These are phyloP conservation scores for Anaeromyces robustus DNA, from an alignment of 192 early-diverging fungal species.

Conservation along the genomic window DNA sequence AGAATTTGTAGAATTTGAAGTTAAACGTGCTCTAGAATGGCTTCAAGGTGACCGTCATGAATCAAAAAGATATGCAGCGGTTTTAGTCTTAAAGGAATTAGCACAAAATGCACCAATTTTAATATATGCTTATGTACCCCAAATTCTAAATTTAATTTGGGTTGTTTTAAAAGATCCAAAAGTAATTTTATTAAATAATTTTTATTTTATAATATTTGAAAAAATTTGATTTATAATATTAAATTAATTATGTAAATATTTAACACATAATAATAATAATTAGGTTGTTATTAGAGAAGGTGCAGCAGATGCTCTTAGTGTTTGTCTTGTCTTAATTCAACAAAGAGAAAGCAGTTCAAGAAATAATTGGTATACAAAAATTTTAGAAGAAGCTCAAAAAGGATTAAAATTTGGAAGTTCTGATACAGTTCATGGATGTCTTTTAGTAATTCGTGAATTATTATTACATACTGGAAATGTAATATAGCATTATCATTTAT, in stretches of 20 bases:
- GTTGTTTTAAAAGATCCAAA: constrained; percentile 65
- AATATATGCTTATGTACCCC: constrained; percentile 62
- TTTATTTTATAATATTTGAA: neutral
- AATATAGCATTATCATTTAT: constrained; percentile 3
- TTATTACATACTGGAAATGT: constrained; percentile 67
- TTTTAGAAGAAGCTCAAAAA: constrained; percentile 68
- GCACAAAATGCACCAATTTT: constrained; percentile 62
- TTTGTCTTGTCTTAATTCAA: constrained; percentile 61
- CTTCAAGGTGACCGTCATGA: constrained; percentile 72
- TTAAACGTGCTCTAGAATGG: constrained; percentile 71
- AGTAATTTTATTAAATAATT: constrained; percentile 3
- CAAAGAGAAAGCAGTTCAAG: constrained; percentile 52
- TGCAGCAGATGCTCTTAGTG: constrained; percentile 63
- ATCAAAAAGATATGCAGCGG: constrained; percentile 58
- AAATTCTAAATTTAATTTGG: constrained; percentile 74
- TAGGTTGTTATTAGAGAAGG: constrained; percentile 61
- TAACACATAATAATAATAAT: too few species aligned
- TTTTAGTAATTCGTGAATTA: constrained; percentile 67
- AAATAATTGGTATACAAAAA: constrained; percentile 52
- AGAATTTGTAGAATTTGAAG: constrained; percentile 66
- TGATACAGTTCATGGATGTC: constrained; percentile 71
- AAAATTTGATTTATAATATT: too few species aligned
- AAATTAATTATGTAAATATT: too few species aligned
- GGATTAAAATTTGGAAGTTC: constrained; percentile 49
- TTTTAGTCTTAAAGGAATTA: constrained; percentile 58